These are phyloP conservation scores for Dittrichia graveolens DNA, from an alignment of 129 eudicot species.

Conservation along the genomic window DNA sequence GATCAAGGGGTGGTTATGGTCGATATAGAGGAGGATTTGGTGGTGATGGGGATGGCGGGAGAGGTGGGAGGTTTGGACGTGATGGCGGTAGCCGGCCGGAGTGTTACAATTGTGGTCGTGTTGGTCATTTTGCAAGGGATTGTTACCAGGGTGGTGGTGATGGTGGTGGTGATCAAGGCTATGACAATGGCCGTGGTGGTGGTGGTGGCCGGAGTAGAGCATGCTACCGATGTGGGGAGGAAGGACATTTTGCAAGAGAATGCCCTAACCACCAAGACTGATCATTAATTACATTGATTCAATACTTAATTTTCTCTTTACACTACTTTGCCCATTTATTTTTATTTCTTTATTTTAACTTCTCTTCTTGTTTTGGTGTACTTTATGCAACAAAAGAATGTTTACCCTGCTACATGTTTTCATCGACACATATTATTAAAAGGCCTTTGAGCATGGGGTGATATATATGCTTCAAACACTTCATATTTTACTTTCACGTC, in stretches of 20 bases:
- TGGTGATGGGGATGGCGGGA: constrained; percentile 3
- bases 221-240: constrained; percentile 39
- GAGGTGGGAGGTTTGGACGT: constrained; percentile 27
- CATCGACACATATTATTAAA: not conserved
- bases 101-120: constrained; percentile 40
- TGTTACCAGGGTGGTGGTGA: constrained; percentile 19
- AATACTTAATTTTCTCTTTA: not conserved
- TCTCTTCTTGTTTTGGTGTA: constrained; percentile 2
- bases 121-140: constrained; percentile 42
- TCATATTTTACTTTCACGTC: too few relatives aligned
- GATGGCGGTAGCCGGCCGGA: constrained; percentile 7
- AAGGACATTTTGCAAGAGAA: constrained; percentile 44
- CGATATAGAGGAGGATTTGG: constrained; percentile 26
- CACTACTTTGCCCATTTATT: not conserved
- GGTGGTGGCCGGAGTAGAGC: constrained; percentile 17
- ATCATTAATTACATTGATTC: constrained; percentile 11
- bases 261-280: constrained; percentile 35
- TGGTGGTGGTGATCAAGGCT: constrained; percentile 24
- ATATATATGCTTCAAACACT: too few relatives aligned
- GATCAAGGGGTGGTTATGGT: constrained; percentile 32
- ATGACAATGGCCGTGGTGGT: constrained; percentile 24
- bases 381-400: constrained; percentile 5
- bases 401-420: not conserved
- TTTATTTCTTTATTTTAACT: not conserved
- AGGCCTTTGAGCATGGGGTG: too few relatives aligned